These are phyloP conservation scores for Warburgia ugandensis DNA, from an alignment of 164 flowering plant genomes.

Conservation along the genomic window DNA sequence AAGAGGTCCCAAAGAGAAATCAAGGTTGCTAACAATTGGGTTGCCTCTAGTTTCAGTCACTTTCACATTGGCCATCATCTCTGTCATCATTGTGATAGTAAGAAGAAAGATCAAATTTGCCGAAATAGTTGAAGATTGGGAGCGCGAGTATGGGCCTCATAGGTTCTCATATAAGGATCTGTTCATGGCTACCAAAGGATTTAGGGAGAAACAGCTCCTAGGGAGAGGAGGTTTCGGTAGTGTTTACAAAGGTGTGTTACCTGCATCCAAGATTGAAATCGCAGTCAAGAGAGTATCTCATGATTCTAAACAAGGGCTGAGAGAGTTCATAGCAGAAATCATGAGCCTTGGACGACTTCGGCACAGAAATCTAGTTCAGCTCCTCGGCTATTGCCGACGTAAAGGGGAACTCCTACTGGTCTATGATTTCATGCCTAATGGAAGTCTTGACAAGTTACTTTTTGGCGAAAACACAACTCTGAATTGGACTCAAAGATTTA, in stretches of 20 bases:
- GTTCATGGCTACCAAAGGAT: conserved; percentile 6
- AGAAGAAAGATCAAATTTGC: conserved; percentile 7
- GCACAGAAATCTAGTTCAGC: conserved; percentile 13
- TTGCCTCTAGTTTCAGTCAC: not conserved
- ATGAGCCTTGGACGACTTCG: conserved; percentile 13
- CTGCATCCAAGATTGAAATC: no score
- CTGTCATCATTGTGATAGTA: not conserved
- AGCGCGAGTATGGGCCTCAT: no score
- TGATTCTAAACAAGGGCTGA: conserved; percentile 17
- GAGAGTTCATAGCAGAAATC: conserved; percentile 18
- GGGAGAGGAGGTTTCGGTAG: conserved; percentile 16
- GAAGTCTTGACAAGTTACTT: conserved; percentile 15
- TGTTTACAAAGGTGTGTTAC: no score
- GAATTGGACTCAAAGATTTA: conserved; percentile 10
- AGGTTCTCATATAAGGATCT: conserved; percentile 11
- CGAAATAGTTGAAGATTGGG: conserved; percentile 8
- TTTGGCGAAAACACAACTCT: not conserved
- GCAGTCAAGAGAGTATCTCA: no score
- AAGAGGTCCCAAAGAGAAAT: conserved; percentile 7
- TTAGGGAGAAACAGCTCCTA: conserved; percentile 7
- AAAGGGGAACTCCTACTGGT: conserved; percentile 15
- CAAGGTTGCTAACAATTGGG: conserved; percentile 6
- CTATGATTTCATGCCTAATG: conserved; percentile 13
- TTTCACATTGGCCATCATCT: not conserved
- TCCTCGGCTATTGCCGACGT: conserved; percentile 9